Base-by-base conservation (phyloP, 202 grass and related monocot genomes). In the Carex arenaria region DNA sequence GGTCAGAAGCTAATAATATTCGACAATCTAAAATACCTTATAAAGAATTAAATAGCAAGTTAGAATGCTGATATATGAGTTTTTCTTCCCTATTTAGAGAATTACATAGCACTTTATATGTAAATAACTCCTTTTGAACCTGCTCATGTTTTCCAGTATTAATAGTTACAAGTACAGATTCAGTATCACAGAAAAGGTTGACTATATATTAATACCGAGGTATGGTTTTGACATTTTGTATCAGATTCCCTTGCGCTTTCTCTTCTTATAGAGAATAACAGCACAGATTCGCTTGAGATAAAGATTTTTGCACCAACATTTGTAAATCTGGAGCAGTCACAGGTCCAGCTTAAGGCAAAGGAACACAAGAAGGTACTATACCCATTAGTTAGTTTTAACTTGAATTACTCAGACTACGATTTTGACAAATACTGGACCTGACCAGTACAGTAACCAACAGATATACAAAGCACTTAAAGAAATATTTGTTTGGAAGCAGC, bases 201-300 rank as follows among this genome's bases (percentile, higher is more conserved):
- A 9, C 85, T 83, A 13, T 85, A 79, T 76, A 13, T 5, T 82
- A 13, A 49, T 63, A 64, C 13, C 28, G 26, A 17, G 68, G 19
- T 84, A 73, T 59, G 40, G 68, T 59, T 72, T 28, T 88, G 8
- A 83, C 72, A 28, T 88, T 80, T 87, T 76, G 77, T 64, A 79
- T 42, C 88, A 99, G 96, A 99, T 89, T 99, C 89, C 4, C 84
- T 85, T 84, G 86, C 89, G 77, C 83, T 99, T 45, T 95, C 93
- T 40, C 91, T 99, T 87, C 85, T 99, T 78, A 90, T 95, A 71
- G 86, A 92, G 83, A 99, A 99, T 75, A 95, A 84, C 85, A 91
- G 88, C 36, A 45, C 81, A 38, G 43, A 59, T 67, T 67, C 67
- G 64, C 83, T 99, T 84, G 88, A 93, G 82, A 90, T 95, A 86